Base-by-base conservation (phyloP, 176 grass and related monocot genomes). In the Guadua angustifolia region DNA sequence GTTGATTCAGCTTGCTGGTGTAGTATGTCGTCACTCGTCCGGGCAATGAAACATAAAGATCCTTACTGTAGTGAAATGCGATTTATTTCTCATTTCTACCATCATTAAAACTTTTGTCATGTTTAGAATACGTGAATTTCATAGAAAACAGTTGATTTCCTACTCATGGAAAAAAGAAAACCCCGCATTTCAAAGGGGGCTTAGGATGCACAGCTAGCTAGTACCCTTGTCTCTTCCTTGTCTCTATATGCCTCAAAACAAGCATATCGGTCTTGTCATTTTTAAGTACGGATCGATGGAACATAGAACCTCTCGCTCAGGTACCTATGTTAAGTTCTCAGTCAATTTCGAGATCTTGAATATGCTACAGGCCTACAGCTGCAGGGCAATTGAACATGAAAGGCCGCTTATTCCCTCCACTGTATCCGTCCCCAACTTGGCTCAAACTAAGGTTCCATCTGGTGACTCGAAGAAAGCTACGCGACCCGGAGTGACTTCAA, bases 361-460 rank as follows among this genome's bases (percentile, higher is more conserved):
- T 55, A 6, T 29, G 52, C 38, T 73, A 25, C 58, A 2, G 18
- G 44, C 9, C 38, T 73, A 25, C 58, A 2, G 18, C 58, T 9
- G 35, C 71, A 66, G 5, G 24, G 13, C 13, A 66, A 5, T 45
- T 51, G 71, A 84, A 6, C 22, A 56, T 15, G 71, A 29, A 52
- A 29, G 33, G 45, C 25, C 55, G 26, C 1, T 14, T 63, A 47
- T 83, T 74, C 60, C 71, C 33, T 81, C 63, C n/a, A 67, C n/a
- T 2, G 72, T 40, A 55, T 43, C 61, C 18, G 22, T 14, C 59
- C 64, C 47, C 39, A n/a, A 66, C 57, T 78, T 70, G 83, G 57
- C 78, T 56, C 45, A 53, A 50, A 55, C 82, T 76, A 82, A 78
- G 79, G 83, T 74, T 90, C 84, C 39, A n/a, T 68, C 40, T 42